Percentiles rank a stretch among this genome's conserved stretches.
Conservation (phyloP, 768 basidiomycete genomes). For the Tulasnella sp. region DNA sequence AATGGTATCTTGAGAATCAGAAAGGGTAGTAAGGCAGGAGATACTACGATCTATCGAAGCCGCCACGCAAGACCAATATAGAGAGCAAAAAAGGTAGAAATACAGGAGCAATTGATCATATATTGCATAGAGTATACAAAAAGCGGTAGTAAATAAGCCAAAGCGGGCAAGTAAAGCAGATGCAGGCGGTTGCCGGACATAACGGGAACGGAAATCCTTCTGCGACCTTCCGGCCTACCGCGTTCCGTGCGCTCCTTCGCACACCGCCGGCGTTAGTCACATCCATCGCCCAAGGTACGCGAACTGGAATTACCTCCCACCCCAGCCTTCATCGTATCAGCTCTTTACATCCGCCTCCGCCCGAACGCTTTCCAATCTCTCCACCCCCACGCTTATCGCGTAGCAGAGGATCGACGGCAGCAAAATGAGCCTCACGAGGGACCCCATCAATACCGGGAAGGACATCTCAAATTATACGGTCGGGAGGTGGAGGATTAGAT, state of each 20-base stretch:
- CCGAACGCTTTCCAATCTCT: slow-evolving; percentile 74
- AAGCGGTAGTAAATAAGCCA: too few species aligned
- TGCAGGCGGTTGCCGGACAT: too few species aligned
- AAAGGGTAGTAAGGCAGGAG: too few species aligned
- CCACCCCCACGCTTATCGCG: slow-evolving; percentile 72
- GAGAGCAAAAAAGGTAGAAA: too few species aligned
- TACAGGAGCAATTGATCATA: too few species aligned
- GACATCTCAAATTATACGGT: slow-evolving; percentile 75
- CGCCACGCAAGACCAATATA: too few species aligned
- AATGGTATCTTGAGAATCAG: too few species aligned
- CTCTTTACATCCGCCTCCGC: slow-evolving; percentile 80
- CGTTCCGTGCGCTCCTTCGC: slow-evolving; percentile 77
- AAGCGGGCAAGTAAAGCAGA: too few species aligned
- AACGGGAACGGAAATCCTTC: too few species aligned
- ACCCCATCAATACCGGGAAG: slow-evolving; percentile 79
- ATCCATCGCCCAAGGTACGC: slow-evolving; percentile 81
- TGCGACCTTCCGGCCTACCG: too few species aligned
- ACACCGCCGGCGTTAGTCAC: slow-evolving; percentile 81
- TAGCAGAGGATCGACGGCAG: slow-evolving; percentile 94
- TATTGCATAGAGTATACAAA: too few species aligned
- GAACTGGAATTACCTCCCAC: not conserved
- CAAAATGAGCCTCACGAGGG: slow-evolving; percentile 77
- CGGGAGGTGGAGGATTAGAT: slow-evolving; percentile 52
- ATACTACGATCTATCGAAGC: too few species aligned
- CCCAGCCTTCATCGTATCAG: slow-evolving; percentile 18